These are phyloP conservation scores for maize (Zea mays) DNA, from an alignment of 176 grass and related monocot genomes.

Conservation along the genomic window DNA sequence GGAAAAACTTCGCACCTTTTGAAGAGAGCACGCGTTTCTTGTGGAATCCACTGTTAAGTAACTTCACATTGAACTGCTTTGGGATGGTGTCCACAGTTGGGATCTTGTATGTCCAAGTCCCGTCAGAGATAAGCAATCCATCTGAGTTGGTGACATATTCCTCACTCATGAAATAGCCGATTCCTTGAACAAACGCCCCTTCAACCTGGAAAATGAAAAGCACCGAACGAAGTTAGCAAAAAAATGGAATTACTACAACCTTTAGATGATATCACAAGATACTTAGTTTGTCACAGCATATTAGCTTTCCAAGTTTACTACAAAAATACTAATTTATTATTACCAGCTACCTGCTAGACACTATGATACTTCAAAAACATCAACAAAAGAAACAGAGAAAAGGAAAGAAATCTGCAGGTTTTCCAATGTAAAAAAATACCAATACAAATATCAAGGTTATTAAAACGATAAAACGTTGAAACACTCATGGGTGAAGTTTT, in stretches of 20 bases:
- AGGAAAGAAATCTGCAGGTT: neutral
- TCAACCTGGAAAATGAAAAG: constrained; percentile 62
- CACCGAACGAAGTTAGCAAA: neutral
- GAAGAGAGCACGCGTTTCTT: constrained; percentile 88
- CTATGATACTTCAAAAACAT: constrained; percentile 20
- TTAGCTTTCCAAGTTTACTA: neutral
- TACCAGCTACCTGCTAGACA: constrained; percentile 14
- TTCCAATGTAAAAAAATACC: neutral
- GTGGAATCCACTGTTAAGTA: constrained; percentile 86
- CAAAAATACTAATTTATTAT: neutral
- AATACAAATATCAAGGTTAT: too few relatives aligned
- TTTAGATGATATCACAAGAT: neutral
- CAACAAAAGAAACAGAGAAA: neutral
- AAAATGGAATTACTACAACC: neutral
- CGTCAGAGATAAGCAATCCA: constrained; percentile 77
- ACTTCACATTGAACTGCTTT: constrained; percentile 83
- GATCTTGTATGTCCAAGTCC: constrained; percentile 97
- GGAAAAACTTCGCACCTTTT: constrained; percentile 56
- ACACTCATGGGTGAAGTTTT: too few relatives aligned
- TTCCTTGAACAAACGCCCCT: constrained; percentile 93
- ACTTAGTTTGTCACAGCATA: neutral
- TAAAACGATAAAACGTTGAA: too few relatives aligned
- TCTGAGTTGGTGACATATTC: constrained; percentile 69
- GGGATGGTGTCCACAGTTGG: constrained; percentile 88
- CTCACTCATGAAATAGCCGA: constrained; percentile 85